These are phyloP conservation scores for Plasmodium gallinaceum DNA, from an alignment of 169 alveolate species.

Conservation along the genomic window DNA sequence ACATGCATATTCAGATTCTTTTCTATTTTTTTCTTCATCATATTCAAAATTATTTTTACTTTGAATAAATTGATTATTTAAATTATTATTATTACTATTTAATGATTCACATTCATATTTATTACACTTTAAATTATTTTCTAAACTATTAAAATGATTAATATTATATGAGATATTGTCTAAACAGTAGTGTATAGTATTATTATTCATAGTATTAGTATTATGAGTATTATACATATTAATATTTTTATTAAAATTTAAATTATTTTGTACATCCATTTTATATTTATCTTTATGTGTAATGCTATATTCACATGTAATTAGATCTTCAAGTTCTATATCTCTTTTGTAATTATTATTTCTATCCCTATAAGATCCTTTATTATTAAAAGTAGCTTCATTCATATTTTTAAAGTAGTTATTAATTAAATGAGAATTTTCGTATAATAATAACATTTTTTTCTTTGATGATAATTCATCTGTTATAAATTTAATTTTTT, in stretches of 20 bases:
- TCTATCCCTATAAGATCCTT: background rate
- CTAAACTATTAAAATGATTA: too few relatives aligned
- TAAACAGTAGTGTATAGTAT: too few relatives aligned
- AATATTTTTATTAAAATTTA: too few relatives aligned
- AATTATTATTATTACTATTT: too few relatives aligned
- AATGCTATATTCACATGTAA: background rate
- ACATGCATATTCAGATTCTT: conserved; percentile 12
- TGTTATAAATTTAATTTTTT: conserved; percentile 38
- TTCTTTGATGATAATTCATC: conserved; percentile 29
- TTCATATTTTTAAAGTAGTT: background rate
- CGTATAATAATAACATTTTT: conserved; percentile 32
- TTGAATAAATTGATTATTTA: too few relatives aligned
- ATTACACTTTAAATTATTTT: too few relatives aligned
- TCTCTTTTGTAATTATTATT: background rate
- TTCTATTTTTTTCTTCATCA: background rate
- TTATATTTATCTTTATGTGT: background rate
- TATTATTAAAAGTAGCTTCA: background rate
- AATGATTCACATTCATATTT: too few relatives aligned
- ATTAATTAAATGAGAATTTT: conserved; percentile 25
- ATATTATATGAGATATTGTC: too few relatives aligned
- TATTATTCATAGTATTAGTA: too few relatives aligned
- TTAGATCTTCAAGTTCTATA: conserved; percentile 1
- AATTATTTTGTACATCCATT: too few relatives aligned
- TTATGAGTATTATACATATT: too few relatives aligned
- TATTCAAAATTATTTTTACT: too few relatives aligned